Base-by-base conservation (phyloP, 2,329 filamentous ascomycete species). In the Parastagonospora nodorum region DNA sequence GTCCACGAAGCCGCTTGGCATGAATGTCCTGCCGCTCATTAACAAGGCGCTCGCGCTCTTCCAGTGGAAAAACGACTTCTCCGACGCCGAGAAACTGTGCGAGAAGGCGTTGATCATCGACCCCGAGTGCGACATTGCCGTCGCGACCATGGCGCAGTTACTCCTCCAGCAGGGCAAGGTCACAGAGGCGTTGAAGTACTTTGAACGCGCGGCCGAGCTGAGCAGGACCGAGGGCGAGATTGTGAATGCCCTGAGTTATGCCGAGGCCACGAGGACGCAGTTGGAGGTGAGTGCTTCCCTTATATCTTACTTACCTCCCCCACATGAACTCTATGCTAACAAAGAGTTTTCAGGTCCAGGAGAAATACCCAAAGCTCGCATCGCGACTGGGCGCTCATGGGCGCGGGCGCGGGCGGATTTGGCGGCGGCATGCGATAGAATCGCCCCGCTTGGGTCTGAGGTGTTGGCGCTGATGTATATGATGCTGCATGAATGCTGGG, bases 91-190 rank as follows among this genome's bases (percentile, higher is more conserved):
- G 81, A 90, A 94, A 77, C 83, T 99, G 45, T 99, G 94, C 82
- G 88, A 97, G 77, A 97, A 96, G 82, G 94, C 94, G 28, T 82
- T 99, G 43, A 96, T 97, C 69, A 95, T 99, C 73, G 94, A 99
- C 69, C 94, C 94, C 24, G 94, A 99, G 75, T 99, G 94, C 73
- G 94, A 99, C 69, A 99, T 99, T 69, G 94, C 94, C 36, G 94
- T 99, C 36, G 94, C 94, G 45, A 99, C 94, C 47, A 97, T 99
- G 91, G 94, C 94, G 9, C 94, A 99, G 77, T 85, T 99, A 36
- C 87, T 99, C 45, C 84, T 99, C 31, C 94, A 99, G 76, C 94
- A 97, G 80, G 94, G 94, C 75, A 97, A 97, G 80, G 93, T 99
- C 51, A 89, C 88, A 31, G 90, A 97, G 57, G 94, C 94, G 0